Percentiles rank a stretch among this genome's conserved stretches.
Conservation (phyloP, 1,284 basidiomycete genomes). For the Tremellales sp. region DNA sequence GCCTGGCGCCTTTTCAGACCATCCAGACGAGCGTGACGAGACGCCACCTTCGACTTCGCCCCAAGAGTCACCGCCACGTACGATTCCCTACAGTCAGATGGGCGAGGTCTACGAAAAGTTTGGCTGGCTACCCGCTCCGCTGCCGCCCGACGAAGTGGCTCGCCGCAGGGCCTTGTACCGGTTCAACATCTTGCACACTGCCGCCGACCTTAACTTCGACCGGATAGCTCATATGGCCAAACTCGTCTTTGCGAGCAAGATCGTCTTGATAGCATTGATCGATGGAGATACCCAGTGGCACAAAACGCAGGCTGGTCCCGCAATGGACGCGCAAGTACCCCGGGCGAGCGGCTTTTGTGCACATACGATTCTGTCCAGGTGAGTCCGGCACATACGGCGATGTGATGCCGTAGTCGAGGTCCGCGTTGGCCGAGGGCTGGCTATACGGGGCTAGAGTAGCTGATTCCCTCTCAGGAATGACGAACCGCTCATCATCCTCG, state of each 20-base stretch:
- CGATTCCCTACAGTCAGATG: constrained; percentile 12
- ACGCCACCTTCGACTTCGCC: background rate
- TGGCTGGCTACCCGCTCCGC: constrained; percentile 72
- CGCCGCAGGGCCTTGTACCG: constrained; percentile 70
- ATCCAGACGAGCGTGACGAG: background rate
- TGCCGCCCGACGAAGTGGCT: constrained; percentile 74
- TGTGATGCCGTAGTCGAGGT: no score
- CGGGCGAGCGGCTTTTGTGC: constrained; percentile 72
- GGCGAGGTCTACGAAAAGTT: constrained; percentile 57
- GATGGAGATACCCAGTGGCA: constrained; percentile 82
- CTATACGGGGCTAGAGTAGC: no score
- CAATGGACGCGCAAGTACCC: constrained; percentile 52
- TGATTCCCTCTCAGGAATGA: constrained; percentile 58
- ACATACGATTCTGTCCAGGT: constrained; percentile 78
- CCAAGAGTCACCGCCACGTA: background rate
- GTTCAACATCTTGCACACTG: constrained; percentile 82
- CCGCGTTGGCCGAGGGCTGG: no score
- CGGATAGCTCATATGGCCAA: constrained; percentile 83
- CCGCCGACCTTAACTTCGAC: constrained; percentile 83
- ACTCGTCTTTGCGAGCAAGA: constrained; percentile 85
- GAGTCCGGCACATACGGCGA: constrained; percentile 33
- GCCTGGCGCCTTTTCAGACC: background rate
- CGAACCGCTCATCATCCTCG: constrained; percentile 81
- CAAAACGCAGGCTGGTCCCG: constrained; percentile 73
- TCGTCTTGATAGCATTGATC: constrained; percentile 74